Conservation (phyloP, 192 early-diverging fungal genomes). For the Fimicolochytrium jonesii region DNA sequence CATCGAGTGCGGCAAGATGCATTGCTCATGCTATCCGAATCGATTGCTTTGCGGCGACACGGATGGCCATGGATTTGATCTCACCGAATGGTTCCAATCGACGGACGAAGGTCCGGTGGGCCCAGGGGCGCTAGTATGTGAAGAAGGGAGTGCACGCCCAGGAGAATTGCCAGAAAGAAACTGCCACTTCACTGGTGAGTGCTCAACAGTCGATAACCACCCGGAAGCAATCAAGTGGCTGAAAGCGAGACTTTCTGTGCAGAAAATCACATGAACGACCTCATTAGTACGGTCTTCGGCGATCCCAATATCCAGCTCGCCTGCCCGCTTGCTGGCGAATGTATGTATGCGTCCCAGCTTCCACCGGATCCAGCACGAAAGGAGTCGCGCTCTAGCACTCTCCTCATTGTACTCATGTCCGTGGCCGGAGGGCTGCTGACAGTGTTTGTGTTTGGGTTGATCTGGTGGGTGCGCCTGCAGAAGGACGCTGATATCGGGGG, state of each 20-base stretch:
- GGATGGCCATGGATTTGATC: slow-evolving; percentile 71
- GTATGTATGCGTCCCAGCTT: slow-evolving; percentile 81
- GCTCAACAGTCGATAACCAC: too few relatives aligned
- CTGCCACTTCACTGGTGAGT: slow-evolving; percentile 59
- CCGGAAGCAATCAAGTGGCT: too few relatives aligned
- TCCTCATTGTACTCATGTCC: slow-evolving; percentile 44
- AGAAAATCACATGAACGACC: slow-evolving; percentile 73
- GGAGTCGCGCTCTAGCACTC: slow-evolving; percentile 27
- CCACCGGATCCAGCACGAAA: slow-evolving; percentile 40
- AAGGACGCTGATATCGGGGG: not conserved
- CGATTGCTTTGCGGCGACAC: slow-evolving; percentile 63
- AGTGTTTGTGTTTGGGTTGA: slow-evolving; percentile 23
- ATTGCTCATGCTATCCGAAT: slow-evolving; percentile 74
- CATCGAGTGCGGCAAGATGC: slow-evolving; percentile 69
- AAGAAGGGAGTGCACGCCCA: not conserved
- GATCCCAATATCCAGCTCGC: slow-evolving; percentile 75
- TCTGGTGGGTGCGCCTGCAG: slow-evolving; percentile 17
- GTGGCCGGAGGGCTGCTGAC: slow-evolving; percentile 37
- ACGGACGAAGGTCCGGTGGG: slow-evolving; percentile 67
- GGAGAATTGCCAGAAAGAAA: slow-evolving; percentile 23
- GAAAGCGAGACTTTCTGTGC: too few relatives aligned
- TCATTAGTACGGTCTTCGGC: slow-evolving; percentile 74
- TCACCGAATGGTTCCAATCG: slow-evolving; percentile 65
- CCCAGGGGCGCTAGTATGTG: slow-evolving; percentile 32
- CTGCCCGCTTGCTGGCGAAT: slow-evolving; percentile 76